Conservation (phyloP, 345 rosid species). For the Rhizophora apiculata region DNA sequence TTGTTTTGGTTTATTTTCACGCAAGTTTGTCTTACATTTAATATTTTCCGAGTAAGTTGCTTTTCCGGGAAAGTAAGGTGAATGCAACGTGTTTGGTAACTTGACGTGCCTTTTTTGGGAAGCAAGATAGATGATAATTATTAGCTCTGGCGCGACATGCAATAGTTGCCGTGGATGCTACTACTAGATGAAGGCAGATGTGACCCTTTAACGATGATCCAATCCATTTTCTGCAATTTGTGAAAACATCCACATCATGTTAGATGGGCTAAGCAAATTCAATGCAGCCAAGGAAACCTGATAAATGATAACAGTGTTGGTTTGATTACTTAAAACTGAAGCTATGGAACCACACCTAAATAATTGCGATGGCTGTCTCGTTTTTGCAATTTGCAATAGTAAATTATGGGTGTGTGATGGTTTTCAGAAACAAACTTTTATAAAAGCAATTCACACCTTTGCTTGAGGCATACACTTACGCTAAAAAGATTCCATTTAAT, state of each 20-base stretch:
- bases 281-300: too few relatives aligned
- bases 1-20: background rate
- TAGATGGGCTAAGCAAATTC: background rate
- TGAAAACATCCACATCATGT: background rate
- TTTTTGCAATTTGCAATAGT: too few relatives aligned
- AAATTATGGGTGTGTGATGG: too few relatives aligned
- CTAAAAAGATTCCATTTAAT: too few relatives aligned
- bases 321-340: background rate
- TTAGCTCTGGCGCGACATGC: slow-evolving; percentile 11
- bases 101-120: slow-evolving; percentile 35
- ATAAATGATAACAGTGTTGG: too few relatives aligned
- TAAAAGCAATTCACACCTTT: too few relatives aligned
- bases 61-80: slow-evolving; percentile 30
- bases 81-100: slow-evolving; percentile 11
- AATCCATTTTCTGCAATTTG: background rate
- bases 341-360: too few relatives aligned
- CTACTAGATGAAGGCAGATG: background rate
- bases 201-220: background rate
- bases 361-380: too few relatives aligned
- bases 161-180: background rate
- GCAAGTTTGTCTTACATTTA: background rate
- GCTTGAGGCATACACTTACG: too few relatives aligned
- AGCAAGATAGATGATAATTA: slow-evolving; percentile 24
- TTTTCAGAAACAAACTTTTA: too few relatives aligned
- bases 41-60: slow-evolving; percentile 6